These are phyloP conservation scores for Hypoxylon crocopeplum DNA, from an alignment of 495 filamentous ascomycete genomes.

Conservation along the genomic window DNA sequence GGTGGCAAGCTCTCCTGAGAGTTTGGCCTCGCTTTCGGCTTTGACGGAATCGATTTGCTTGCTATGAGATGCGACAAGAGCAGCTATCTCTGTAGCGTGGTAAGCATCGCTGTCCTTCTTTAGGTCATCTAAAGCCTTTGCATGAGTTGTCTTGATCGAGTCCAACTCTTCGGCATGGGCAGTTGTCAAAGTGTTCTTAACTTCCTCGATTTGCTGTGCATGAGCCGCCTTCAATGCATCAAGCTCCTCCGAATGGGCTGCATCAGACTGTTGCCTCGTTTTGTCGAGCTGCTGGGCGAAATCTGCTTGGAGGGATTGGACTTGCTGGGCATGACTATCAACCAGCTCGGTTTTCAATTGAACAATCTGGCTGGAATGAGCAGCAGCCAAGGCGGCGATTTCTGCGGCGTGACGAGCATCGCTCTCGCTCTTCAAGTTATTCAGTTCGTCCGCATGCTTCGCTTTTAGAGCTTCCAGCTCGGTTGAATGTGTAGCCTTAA, in stretches of 20 bases:
- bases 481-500: constrained; percentile 32
- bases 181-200: constrained; percentile 42
- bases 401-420: constrained; percentile 34
- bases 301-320: constrained; percentile 52
- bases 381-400: constrained; percentile 32
- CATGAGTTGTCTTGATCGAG: constrained; percentile 46
- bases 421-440: constrained; percentile 42
- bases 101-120: constrained; percentile 19
- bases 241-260: constrained; percentile 44
- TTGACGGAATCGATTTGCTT: constrained; percentile 35
- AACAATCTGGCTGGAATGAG: constrained; percentile 39
- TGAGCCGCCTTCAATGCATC: constrained; percentile 47
- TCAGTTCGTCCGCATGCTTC: constrained; percentile 44
- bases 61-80: constrained; percentile 28
- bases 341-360: constrained; percentile 51
- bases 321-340: constrained; percentile 50
- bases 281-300: constrained; percentile 48
- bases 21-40: constrained; percentile 28
- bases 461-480: constrained; percentile 38
- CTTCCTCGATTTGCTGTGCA: constrained; percentile 35
- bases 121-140: constrained; percentile 41
- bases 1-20: constrained; percentile 31
- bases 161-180: constrained; percentile 43
- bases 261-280: constrained; percentile 36
- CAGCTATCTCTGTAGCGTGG: constrained; percentile 24